These are phyloP conservation scores for Botrytis cinerea DNA, from an alignment of 2,329 filamentous ascomycete species.

Conservation along the genomic window DNA sequence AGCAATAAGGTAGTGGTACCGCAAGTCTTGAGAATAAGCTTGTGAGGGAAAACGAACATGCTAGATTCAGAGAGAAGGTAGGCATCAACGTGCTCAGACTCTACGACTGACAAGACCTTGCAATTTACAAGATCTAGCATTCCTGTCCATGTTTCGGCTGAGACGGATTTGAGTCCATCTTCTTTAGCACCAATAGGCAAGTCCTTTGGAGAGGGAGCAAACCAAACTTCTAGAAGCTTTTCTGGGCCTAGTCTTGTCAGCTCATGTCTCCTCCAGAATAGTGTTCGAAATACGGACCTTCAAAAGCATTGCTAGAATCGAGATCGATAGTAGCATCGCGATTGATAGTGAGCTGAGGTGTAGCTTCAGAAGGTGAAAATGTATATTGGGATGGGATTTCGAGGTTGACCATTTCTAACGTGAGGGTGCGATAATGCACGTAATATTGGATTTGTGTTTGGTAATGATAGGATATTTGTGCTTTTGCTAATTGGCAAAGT, in stretches of 20 bases:
- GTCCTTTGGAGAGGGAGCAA: constrained; percentile 74
- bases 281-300: constrained; percentile 60
- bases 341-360: constrained; percentile 93
- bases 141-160: constrained; percentile 83
- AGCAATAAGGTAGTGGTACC: constrained; percentile 92
- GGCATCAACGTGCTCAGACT: constrained; percentile 91
- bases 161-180: constrained; percentile 82
- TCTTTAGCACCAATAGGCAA: constrained; percentile 71
- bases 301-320: constrained; percentile 94
- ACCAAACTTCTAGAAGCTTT: constrained; percentile 98
- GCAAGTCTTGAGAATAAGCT: constrained; percentile 97
- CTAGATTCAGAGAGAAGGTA: constrained; percentile 98
- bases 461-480: neutral
- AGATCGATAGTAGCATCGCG: constrained; percentile 89
- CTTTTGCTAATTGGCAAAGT: constrained; percentile 41
- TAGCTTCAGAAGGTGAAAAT: constrained; percentile 78
- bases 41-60: constrained; percentile 99
- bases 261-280: constrained; percentile 8
- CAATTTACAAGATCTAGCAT: constrained; percentile 99
- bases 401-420: constrained; percentile 77
- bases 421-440: constrained; percentile 33
- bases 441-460: constrained; percentile 10
- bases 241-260: constrained; percentile 68
- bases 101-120: constrained; percentile 92
- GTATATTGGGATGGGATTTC: constrained; percentile 80